Evolutionary conservation across 2,329 filamentous ascomycete species (phyloP).

Genomic region (Furcasterigmium sp.): DNA sequence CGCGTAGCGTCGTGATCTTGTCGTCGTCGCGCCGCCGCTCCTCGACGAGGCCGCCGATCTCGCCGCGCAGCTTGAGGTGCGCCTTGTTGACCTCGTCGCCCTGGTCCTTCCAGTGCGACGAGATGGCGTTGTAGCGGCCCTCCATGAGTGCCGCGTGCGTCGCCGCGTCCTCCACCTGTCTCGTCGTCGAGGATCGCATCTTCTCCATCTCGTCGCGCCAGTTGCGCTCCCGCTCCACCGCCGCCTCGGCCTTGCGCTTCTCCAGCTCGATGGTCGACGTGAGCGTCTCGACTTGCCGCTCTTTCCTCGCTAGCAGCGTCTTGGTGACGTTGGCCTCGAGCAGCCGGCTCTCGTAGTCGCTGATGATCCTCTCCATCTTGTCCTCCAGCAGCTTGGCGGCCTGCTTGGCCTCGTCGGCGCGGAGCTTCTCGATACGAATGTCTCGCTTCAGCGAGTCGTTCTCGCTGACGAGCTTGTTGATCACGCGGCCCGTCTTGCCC

Average conservation of each 20-base stretch:
- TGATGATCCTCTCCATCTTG: slow-evolving; percentile 63
- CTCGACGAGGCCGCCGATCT: slow-evolving; percentile 49
- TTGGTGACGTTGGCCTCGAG: slow-evolving; percentile 69
- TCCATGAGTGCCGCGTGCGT: slow-evolving; percentile 62
- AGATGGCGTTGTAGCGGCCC: slow-evolving; percentile 63
- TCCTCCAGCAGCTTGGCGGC: slow-evolving; percentile 63
- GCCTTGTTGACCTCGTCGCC: slow-evolving; percentile 55
- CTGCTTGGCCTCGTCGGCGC: slow-evolving; percentile 66
- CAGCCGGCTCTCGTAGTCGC: slow-evolving; percentile 64
- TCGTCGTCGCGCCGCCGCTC: slow-evolving; percentile 56
- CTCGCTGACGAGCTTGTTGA: slow-evolving; percentile 76
- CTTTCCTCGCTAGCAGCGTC: slow-evolving; percentile 64
- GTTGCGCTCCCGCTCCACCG: slow-evolving; percentile 52
- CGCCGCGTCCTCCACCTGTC: slow-evolving; percentile 61
- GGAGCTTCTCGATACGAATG: slow-evolving; percentile 58
- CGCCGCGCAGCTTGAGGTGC: slow-evolving; percentile 41
- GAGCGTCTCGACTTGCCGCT: slow-evolving; percentile 67
- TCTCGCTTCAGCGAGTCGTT: slow-evolving; percentile 75
- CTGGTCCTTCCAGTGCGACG: slow-evolving; percentile 62
- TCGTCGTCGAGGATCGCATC: slow-evolving; percentile 51
- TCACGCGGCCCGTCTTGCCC: slow-evolving; percentile 72
- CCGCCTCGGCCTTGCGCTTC: slow-evolving; percentile 53
- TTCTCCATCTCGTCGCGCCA: slow-evolving; percentile 63
- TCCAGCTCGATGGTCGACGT: slow-evolving; percentile 60
- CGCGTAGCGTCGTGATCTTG: slow-evolving; percentile 58